phyloP scores from a whole-genome alignment of 1,284 basidiomycete species.

The Bondarzewia mesenterica region DNA sequence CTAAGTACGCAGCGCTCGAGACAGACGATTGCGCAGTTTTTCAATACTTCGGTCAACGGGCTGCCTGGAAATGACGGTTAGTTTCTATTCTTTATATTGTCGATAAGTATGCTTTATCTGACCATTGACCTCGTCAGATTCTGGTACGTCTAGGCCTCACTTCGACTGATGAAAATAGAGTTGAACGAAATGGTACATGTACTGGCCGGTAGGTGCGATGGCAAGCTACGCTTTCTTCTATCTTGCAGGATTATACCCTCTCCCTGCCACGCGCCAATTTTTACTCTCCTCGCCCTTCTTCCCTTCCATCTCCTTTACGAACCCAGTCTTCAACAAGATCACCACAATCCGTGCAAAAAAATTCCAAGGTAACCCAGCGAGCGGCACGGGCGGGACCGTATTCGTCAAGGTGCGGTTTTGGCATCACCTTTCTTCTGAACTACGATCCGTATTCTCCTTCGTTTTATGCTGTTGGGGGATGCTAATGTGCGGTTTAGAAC shows the following conservation, averaged over 20 bases:
- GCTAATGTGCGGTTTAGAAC: conserved; percentile 25
- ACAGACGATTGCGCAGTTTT: conserved; percentile 44
- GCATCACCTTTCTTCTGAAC: neutral
- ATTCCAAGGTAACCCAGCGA: conserved; percentile 35
- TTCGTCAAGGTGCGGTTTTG: conserved; percentile 45
- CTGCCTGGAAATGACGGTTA: conserved; percentile 55
- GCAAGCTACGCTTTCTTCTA: conserved; percentile 42
- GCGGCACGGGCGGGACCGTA: conserved; percentile 43
- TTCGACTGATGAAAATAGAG: neutral
- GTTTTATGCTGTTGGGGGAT: neutral
- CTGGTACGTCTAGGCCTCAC: conserved; percentile 19
- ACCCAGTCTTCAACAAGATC: conserved; percentile 1
- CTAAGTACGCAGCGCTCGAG: conserved; percentile 48
- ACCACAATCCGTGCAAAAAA: neutral
- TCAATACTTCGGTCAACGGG: conserved; percentile 46
- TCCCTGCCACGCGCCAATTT: neutral
- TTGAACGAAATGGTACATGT: neutral
- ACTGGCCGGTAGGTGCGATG: conserved; percentile 61
- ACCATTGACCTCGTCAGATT: conserved; percentile 21
- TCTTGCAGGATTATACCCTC: conserved; percentile 2
- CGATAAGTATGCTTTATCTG: neutral
- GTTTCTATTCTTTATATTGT: conserved; percentile 10
- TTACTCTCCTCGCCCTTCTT: conserved; percentile 5
- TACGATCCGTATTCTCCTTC: neutral
- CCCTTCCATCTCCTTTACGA: conserved; percentile 5